Evolutionary conservation across 345 rosid species (phyloP).

Genomic region (Salix brachista): DNA sequence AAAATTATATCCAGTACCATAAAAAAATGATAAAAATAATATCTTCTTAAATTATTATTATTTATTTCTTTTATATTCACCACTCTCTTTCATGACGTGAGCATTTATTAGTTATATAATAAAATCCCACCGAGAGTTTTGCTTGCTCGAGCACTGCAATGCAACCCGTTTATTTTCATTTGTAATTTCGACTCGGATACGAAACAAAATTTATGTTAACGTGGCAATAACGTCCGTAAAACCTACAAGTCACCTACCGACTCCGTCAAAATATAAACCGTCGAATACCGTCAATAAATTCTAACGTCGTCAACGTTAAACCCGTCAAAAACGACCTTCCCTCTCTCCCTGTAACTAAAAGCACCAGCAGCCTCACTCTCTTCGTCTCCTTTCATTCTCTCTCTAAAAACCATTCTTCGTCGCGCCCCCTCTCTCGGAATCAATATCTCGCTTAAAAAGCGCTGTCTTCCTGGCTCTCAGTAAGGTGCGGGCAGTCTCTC

Average conservation of each 20-base stretch:
- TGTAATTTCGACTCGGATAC: slow-evolving; percentile 11
- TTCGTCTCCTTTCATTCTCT: neutral
- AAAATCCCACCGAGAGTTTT: no score
- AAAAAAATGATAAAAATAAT: no score
- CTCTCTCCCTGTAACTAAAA: slow-evolving; percentile 11
- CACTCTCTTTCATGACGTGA: no score
- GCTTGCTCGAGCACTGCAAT: no score
- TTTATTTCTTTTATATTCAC: no score
- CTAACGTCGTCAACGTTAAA: slow-evolving; percentile 41
- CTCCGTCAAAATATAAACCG: slow-evolving; percentile 29
- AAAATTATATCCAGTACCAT: no score
- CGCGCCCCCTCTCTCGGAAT: slow-evolving; percentile 4
- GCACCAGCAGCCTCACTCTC: slow-evolving; percentile 18
- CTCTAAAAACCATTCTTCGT: neutral
- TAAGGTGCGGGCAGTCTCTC: slow-evolving; percentile 9
- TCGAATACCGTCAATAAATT: neutral
- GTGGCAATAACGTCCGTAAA: slow-evolving; percentile 14
- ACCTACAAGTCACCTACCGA: slow-evolving; percentile 3
- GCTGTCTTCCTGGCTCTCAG: slow-evolving; percentile 14
- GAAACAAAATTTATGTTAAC: neutral
- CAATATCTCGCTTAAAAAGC: neutral
- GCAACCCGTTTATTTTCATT: neutral
- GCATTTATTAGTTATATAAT: no score
- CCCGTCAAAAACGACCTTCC: slow-evolving; percentile 55
- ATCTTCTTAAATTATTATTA: no score